A percentile compares a stretch with the other conserved stretches of the same genome.
These are phyloP conservation scores for Akanthomyces dipterigenus DNA, from an alignment of 2,329 filamentous ascomycete genomes.

Conservation along the genomic window DNA sequence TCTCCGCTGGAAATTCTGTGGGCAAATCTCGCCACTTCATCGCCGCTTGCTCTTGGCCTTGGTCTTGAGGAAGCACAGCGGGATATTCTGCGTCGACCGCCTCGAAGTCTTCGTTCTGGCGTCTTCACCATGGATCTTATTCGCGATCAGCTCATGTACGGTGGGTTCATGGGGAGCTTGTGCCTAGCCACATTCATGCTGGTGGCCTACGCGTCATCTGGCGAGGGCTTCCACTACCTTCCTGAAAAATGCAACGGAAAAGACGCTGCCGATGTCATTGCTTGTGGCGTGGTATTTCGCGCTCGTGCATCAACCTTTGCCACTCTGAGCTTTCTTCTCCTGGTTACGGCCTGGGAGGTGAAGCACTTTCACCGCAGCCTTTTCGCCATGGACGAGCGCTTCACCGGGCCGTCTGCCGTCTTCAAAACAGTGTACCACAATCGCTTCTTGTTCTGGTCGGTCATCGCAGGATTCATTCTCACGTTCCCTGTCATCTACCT, in stretches of 20 bases:
- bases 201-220: slow-evolving; percentile 46
- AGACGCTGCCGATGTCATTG: slow-evolving; percentile 35
- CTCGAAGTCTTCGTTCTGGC: slow-evolving; percentile 52
- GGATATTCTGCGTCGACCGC: slow-evolving; percentile 60
- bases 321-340: slow-evolving; percentile 59
- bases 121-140: slow-evolving; percentile 61
- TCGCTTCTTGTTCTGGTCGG: slow-evolving; percentile 59
- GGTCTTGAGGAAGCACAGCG: slow-evolving; percentile 63
- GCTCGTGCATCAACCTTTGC: slow-evolving; percentile 64
- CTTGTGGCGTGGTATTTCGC: slow-evolving; percentile 53
- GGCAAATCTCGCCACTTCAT: slow-evolving; percentile 70
- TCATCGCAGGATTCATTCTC: slow-evolving; percentile 51
- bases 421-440: slow-evolving; percentile 61
- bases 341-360: slow-evolving; percentile 68
- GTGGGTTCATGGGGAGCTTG: slow-evolving; percentile 54
- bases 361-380: slow-evolving; percentile 64
- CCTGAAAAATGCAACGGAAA: slow-evolving; percentile 51
- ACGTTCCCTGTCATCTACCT: slow-evolving; percentile 62
- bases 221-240: slow-evolving; percentile 41
- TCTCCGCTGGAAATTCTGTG: slow-evolving; percentile 69
- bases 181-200: slow-evolving; percentile 55
- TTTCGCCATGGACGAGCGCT: slow-evolving; percentile 57
- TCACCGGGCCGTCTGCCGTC: slow-evolving; percentile 41
- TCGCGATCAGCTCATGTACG: slow-evolving; percentile 60
- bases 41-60: slow-evolving; percentile 63